Evolutionary conservation across 163 green algal species (phyloP), one percentile per base, ranked within the genome.

Genomic region (Volvox carteri): DNA sequence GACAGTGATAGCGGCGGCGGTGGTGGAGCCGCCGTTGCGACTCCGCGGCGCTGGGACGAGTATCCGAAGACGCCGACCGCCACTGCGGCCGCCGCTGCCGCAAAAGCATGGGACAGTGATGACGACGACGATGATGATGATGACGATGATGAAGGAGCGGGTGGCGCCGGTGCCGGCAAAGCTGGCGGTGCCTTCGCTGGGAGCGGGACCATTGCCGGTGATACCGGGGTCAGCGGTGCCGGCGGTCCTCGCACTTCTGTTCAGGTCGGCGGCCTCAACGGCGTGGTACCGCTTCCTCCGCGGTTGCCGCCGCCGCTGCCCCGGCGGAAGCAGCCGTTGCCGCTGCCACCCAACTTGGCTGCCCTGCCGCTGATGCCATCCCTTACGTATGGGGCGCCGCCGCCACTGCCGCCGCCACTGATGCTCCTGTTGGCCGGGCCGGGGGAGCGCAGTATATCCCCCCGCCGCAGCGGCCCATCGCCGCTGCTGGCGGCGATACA

Each of bases 401-500:
- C 33, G 75, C 75, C 52, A 33, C 75, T 84, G 50, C 75, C 48
- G 48, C 75, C 48, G 46, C 12, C 50, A 23, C n/a, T 56, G 75
- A 48, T 50, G 46, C 30, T 84, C 21, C 14, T 78, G 70, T 39
- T 78, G 33, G 33, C 37, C 14, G 33, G 9, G 62, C 16, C 35
- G 3, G 33, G 12, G 60, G 28, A 28, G 8, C 60, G 8, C 54
- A 65, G 28, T 30, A n/a, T n/a, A n/a, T 58, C 14, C 48, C 48
- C 19, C 3, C 60, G 25, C 19, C 60, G 60, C 23, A 72, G 33
- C 4, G 65, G 70, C 3, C 35, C 44, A 23, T 65, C 84, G 19
- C 72, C 84, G 37, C 73, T 90, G 30, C 25, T 80, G 58, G 73
- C 73, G 3, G 84, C 84, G 30, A 67, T 50, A 33, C 21, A 39